Evolutionary conservation across 2,329 filamentous ascomycete genomes (phyloP), one percentile per base, ranked within the genome.

Genomic region (Coniochaeta pulveracea): DNA sequence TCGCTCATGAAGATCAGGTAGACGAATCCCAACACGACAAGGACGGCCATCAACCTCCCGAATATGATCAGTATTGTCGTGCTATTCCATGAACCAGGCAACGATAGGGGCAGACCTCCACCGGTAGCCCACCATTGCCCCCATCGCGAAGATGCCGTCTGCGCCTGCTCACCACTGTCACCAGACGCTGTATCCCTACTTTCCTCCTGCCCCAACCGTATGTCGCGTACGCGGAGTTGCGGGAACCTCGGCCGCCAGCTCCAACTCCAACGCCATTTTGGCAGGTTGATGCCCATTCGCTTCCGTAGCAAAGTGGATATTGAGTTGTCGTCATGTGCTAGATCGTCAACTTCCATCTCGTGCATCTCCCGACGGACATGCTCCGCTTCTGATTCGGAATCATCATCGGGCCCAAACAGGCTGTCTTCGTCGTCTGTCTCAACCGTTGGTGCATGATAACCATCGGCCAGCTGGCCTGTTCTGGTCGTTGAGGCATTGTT

Each of bases 1-100:
- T 93, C 83, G 51, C 83, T 85, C 40, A 88, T 73, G 50, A 96
- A 88, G 32, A 96, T 65, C 34, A 89, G 61, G 56, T 93, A 96
- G 26, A 94, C 66, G 40, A 93, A 68, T 12, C 75, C 72, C 29
- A 88, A 62, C 10, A 96, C 76, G 28, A 93, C 58, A 30, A 86
- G 61, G 10, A 93, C 61, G 2, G 81, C 86, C 38, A 85, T 68
- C 21, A 91, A 52, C 19, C 89, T 75, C 24, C 80, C 80, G 27
- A 88, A 53, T 16, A 89, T 63, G 5, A 91, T 67, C 26, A 49
- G 39, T 9, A 47, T 33, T 14, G 43, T 39, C 1, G 42, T 11
- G 19, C 23, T 33, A 10, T 15, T 31, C 14, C 22, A 14, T n/a
- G 22, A n/a, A 3, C 9, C 19, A 12, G 30, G 30, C 30, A 12